A percentile compares a stretch with the other conserved stretches of the same genome.
Conservation (phyloP, 2,329 filamentous ascomycete species). For the Annulohypoxylon truncatum region DNA sequence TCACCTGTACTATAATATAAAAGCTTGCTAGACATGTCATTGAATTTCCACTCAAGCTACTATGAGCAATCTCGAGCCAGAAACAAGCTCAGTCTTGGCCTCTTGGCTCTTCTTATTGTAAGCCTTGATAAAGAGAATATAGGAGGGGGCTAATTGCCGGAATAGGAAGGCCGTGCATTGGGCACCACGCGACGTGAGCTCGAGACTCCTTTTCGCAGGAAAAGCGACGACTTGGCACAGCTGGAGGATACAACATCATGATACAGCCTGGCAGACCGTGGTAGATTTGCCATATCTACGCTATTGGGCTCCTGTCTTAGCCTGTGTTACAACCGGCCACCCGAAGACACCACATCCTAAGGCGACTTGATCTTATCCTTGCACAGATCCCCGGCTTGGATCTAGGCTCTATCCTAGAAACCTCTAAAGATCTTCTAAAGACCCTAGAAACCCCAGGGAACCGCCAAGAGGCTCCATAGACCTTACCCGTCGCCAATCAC, state of each 20-base stretch:
- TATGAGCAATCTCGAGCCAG: conserved; percentile 36
- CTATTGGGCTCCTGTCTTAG: conserved; percentile 36
- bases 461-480: not conserved
- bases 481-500: conserved; percentile 18
- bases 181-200: conserved; percentile 43
- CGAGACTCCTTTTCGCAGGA: conserved; percentile 31
- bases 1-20: conserved; percentile 38
- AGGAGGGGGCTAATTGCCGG: conserved; percentile 33
- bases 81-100: conserved; percentile 41
- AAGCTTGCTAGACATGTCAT: conserved; percentile 30
- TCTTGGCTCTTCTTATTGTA: conserved; percentile 35
- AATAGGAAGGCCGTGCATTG: conserved; percentile 45
- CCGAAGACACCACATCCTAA: conserved; percentile 30
- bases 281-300: conserved; percentile 37
- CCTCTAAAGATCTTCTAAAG: not conserved
- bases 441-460: not conserved
- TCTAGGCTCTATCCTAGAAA: conserved; percentile 27
- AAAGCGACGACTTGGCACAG: conserved; percentile 36
- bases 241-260: conserved; percentile 41
- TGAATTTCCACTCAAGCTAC: conserved; percentile 23
- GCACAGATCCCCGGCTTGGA: conserved; percentile 31
- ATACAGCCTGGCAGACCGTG: conserved; percentile 28
- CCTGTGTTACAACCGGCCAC: conserved; percentile 39
- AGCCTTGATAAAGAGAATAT: conserved; percentile 36
- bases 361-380: conserved; percentile 28